Conservation (phyloP, 176 grass and related monocot genomes). For the Hordeum vulgare region MorexV3_pseudomolecules_assembly NC_058520.1:507301426-507301925, state of each 20-base stretch:
- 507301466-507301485: slow-evolving; percentile 93
- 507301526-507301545: slow-evolving; percentile 93
- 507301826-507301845: slow-evolving; percentile 86
- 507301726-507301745: not conserved
- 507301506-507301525: slow-evolving; percentile 95
- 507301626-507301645: not conserved
- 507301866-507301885: slow-evolving; percentile 59
- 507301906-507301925: slow-evolving; percentile 56
- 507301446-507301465: slow-evolving; percentile 78
- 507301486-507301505: slow-evolving; percentile 79
- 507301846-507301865: slow-evolving; percentile 88
- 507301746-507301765: not conserved
- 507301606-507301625: not conserved
- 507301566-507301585: slow-evolving; percentile 59
- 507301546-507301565: slow-evolving; percentile 63
- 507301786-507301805: not conserved
- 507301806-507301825: slow-evolving; percentile 79
- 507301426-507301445: slow-evolving; percentile 35
- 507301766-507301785: not conserved
- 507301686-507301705: not conserved
- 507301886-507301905: not conserved
- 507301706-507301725: not conserved
- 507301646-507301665: not conserved
- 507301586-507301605: slow-evolving; percentile 53
- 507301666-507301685: not conserved